phyloP scores from a whole-genome alignment of 805 yeast genomes.

The Barnettozyma populi region DNA sequence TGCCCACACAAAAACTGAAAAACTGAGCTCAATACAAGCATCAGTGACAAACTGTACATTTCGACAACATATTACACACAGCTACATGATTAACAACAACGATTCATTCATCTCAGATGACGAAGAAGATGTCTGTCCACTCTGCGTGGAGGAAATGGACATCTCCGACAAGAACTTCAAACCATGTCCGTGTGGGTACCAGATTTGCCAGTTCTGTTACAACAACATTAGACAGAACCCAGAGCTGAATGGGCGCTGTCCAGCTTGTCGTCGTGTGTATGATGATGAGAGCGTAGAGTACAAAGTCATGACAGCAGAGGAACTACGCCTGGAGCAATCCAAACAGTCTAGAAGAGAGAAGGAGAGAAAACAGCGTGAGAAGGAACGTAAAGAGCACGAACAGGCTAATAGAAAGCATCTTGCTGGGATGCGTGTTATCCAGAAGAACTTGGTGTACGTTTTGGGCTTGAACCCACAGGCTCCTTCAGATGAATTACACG shows the following conservation, averaged over 20 bases:
- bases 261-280: conserved; percentile 92
- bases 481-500: conserved; percentile 77
- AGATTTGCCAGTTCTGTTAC: conserved; percentile 96
- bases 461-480: conserved; percentile 86
- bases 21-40: background rate
- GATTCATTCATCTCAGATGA: conserved; percentile 70
- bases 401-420: conserved; percentile 76
- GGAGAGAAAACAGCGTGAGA: conserved; percentile 79
- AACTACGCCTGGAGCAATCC: conserved; percentile 70
- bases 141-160: conserved; percentile 98
- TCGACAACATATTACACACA: no score
- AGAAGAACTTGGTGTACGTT: conserved; percentile 92
- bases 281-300: conserved; percentile 93
- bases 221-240: conserved; percentile 95
- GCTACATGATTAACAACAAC: conserved; percentile 26
- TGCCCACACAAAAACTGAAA: background rate
- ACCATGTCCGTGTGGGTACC: conserved; percentile 99
- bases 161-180: conserved; percentile 91
- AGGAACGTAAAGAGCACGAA: conserved; percentile 88
- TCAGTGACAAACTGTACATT: background rate
- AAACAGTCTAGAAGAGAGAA: conserved; percentile 77
- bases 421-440: conserved; percentile 97
- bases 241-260: conserved; percentile 92
- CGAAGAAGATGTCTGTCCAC: conserved; percentile 80
- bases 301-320: conserved; percentile 78